Conservation (phyloP, 192 early-diverging fungal genomes). For the Coemansia erecta region DNA sequence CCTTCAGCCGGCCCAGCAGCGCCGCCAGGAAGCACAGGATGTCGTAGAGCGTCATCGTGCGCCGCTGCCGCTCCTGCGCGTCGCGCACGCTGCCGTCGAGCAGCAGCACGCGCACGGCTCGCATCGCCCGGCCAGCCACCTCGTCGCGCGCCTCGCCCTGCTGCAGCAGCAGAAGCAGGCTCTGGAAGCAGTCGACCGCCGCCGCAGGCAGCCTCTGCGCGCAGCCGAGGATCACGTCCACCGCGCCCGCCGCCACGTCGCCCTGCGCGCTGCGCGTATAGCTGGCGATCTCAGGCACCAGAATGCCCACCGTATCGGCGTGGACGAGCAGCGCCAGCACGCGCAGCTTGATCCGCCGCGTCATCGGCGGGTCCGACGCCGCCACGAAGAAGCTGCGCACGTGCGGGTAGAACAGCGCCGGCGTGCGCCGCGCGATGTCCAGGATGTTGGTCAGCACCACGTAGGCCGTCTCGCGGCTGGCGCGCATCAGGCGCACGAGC, state of each 20-base stretch:
- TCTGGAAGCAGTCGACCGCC: constrained; percentile 45
- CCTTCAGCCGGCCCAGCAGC: constrained; percentile 15
- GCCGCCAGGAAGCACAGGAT: constrained; percentile 37
- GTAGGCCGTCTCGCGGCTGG: constrained; percentile 75
- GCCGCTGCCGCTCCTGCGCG: constrained; percentile 17
- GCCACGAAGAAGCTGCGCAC: constrained; percentile 79
- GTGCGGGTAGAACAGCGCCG: constrained; percentile 68
- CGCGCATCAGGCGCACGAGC: constrained; percentile 71
- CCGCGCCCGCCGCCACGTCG: constrained; percentile 32
- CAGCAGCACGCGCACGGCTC: constrained; percentile 28
- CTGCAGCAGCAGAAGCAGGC: constrained; percentile 33
- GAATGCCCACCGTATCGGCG: constrained; percentile 61
- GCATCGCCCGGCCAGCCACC: constrained; percentile 27
- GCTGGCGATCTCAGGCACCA: constrained; percentile 71
- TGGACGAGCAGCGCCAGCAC: constrained; percentile 72
- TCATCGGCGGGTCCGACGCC: constrained; percentile 72
- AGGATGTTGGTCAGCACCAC: constrained; percentile 75
- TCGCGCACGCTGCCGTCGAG: constrained; percentile 49
- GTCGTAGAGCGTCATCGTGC: constrained; percentile 46
- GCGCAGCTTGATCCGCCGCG: constrained; percentile 81
- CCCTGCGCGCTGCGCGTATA: constrained; percentile 34
- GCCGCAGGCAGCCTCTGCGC: constrained; percentile 48
- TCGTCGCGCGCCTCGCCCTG: constrained; percentile 19
- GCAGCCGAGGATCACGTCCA: constrained; percentile 35
- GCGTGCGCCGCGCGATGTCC: constrained; percentile 66